Percentiles rank a stretch among this genome's conserved stretches.
phyloP scores from a whole-genome alignment of 1,139 yeast species.

The Debaryomyces fabryi region DNA sequence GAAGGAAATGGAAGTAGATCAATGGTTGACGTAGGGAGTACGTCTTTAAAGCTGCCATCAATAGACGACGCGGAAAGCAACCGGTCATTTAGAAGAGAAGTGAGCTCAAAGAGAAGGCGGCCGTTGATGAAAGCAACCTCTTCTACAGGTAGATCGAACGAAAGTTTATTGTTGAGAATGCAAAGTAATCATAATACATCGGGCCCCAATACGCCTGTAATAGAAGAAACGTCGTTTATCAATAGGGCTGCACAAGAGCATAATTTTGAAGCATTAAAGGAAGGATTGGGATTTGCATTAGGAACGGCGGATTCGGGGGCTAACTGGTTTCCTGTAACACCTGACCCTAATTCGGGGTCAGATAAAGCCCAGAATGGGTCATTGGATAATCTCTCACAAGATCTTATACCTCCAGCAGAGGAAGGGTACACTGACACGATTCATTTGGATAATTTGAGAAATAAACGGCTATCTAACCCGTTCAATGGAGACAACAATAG shows the following conservation, averaged over 20 bases:
- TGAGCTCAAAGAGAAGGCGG: background rate
- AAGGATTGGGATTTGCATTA: constrained; percentile 42
- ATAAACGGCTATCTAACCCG: background rate
- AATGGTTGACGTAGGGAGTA: background rate
- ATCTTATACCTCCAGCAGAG: background rate
- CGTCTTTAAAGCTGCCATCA: background rate
- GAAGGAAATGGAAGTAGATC: background rate
- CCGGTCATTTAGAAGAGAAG: background rate
- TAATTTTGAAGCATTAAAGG: constrained; percentile 38
- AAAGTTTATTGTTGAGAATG: background rate
- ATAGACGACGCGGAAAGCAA: background rate
- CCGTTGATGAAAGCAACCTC: background rate
- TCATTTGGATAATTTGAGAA: constrained; percentile 19
- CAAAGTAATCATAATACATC: background rate
- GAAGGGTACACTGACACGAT: constrained; percentile 24
- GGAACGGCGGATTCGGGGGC: constrained; percentile 31
- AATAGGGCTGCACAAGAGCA: constrained; percentile 31
- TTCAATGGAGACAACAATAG: background rate
- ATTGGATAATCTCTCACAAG: background rate
- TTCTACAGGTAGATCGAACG: background rate
- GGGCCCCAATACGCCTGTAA: constrained; percentile 2
- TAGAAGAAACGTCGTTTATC: constrained; percentile 17
- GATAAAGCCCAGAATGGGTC: background rate
- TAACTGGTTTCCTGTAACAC: constrained; percentile 36
- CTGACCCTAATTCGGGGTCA: constrained; percentile 2